Percentiles rank a stretch among this genome's conserved stretches.
Evolutionary conservation across 306 rosid species (phyloP).

Genomic region (Psophocarpus tetragonolobus): DNA sequence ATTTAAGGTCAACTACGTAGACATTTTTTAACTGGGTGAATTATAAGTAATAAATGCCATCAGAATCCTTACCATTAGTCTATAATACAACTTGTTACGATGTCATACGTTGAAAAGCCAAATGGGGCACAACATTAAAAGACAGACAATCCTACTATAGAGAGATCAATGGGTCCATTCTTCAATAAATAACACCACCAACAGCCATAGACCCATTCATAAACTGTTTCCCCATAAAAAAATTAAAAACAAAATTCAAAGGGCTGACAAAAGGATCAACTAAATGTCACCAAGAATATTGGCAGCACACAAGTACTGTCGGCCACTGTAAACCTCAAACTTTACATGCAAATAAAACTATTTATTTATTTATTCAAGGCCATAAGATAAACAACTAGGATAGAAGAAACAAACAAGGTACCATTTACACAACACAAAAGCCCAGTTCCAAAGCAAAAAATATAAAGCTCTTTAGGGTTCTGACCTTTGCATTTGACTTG

Average conservation of each 20-base stretch:
- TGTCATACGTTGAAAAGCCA: background rate
- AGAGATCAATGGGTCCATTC: background rate
- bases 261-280: constrained; percentile 24
- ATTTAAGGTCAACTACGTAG: background rate
- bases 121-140: constrained; percentile 16
- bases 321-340: constrained; percentile 19
- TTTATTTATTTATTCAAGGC: background rate
- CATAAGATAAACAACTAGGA: constrained; percentile 7
- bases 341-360: background rate
- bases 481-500: background rate
- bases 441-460: background rate
- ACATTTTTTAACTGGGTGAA: background rate
- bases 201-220: background rate
- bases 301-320: constrained; percentile 29
- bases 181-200: constrained; percentile 23
- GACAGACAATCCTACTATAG: background rate
- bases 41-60: background rate
- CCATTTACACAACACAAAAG: constrained; percentile 13
- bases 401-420: background rate
- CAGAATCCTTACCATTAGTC: background rate
- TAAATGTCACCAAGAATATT: constrained; percentile 25
- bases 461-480: background rate
- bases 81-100: background rate
- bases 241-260: background rate
- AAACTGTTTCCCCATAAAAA: background rate